Percentiles rank a stretch among this genome's conserved stretches.
Evolutionary conservation across 176 grass and related monocot species (phyloP).

Genomic region (Oryza longistaminata): DNA sequence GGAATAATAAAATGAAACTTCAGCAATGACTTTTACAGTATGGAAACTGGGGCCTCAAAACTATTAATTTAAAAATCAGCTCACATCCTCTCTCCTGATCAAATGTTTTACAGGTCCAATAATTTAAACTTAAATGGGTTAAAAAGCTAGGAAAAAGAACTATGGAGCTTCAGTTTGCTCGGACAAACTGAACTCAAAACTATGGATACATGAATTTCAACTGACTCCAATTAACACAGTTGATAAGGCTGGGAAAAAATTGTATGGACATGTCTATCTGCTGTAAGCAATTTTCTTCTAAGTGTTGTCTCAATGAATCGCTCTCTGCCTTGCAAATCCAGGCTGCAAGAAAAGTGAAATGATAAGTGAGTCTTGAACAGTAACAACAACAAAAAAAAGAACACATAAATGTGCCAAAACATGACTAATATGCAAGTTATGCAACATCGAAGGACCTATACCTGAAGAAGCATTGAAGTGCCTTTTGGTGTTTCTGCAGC

Average conservation of each 20-base stretch:
- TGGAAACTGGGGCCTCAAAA: background rate
- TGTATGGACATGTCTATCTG: conserved; percentile 32
- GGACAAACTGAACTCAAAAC: conserved; percentile 33
- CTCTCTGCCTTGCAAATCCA: conserved; percentile 67
- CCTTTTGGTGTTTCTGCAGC: conserved; percentile 45
- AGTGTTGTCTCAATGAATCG: conserved; percentile 34
- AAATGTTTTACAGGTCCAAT: conserved; percentile 27
- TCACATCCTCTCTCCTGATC: background rate
- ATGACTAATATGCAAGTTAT: background rate
- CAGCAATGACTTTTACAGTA: background rate
- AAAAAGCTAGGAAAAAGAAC: conserved; percentile 22
- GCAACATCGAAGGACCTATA: conserved; percentile 42
- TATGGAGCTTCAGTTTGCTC: conserved; percentile 23
- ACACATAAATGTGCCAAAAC: conserved; percentile 30
- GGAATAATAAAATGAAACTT: background rate
- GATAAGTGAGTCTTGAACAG: conserved; percentile 47
- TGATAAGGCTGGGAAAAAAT: conserved; percentile 1
- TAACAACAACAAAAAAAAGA: conserved; percentile 22
- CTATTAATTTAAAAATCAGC: conserved; percentile 21
- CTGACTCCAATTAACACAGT: conserved; percentile 10
- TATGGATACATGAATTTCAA: conserved; percentile 20
- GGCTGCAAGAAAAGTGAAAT: conserved; percentile 71
- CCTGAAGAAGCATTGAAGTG: conserved; percentile 58
- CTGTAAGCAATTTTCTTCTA: conserved; percentile 2
- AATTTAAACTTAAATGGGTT: conserved; percentile 35